These are phyloP conservation scores for Talaromyces borbonicus DNA, from an alignment of 495 filamentous ascomycete species.

Conservation along the genomic window DNA sequence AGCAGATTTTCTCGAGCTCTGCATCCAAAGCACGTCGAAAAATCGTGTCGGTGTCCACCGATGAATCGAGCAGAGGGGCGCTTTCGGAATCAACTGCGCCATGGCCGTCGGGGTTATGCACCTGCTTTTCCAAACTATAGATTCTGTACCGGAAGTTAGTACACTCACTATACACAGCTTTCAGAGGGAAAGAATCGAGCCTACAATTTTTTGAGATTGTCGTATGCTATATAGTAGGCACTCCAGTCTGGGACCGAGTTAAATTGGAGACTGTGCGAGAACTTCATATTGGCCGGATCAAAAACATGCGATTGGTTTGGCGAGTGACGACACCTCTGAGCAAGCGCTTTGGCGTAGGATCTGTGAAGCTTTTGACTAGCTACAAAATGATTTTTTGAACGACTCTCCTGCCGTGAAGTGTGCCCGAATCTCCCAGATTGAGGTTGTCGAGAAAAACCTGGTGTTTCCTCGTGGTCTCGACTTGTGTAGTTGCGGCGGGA, in stretches of 20 bases:
- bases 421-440: background rate
- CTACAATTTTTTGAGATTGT: slow-evolving; percentile 96
- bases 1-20: slow-evolving; percentile 86
- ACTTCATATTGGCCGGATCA: slow-evolving; percentile 84
- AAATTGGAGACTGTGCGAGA: slow-evolving; percentile 98
- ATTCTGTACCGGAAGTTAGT: slow-evolving; percentile 46
- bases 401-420: background rate
- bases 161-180: background rate
- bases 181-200: slow-evolving; percentile 20
- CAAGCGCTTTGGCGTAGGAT: slow-evolving; percentile 34
- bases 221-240: slow-evolving; percentile 93
- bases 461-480: slow-evolving; percentile 4
- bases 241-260: slow-evolving; percentile 99
- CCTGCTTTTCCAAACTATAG: slow-evolving; percentile 77
- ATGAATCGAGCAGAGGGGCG: slow-evolving; percentile 62
- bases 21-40: slow-evolving; percentile 75
- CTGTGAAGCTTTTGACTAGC: slow-evolving; percentile 11
- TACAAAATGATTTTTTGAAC: background rate
- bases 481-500: background rate
- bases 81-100: slow-evolving; percentile 60
- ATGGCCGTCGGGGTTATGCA: slow-evolving; percentile 43
- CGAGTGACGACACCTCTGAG: slow-evolving; percentile 10
- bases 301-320: slow-evolving; percentile 15
- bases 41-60: slow-evolving; percentile 60
- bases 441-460: background rate